Conservation (phyloP, 2,329 filamentous ascomycete species). For the Neofusicoccum laricinum region DNA sequence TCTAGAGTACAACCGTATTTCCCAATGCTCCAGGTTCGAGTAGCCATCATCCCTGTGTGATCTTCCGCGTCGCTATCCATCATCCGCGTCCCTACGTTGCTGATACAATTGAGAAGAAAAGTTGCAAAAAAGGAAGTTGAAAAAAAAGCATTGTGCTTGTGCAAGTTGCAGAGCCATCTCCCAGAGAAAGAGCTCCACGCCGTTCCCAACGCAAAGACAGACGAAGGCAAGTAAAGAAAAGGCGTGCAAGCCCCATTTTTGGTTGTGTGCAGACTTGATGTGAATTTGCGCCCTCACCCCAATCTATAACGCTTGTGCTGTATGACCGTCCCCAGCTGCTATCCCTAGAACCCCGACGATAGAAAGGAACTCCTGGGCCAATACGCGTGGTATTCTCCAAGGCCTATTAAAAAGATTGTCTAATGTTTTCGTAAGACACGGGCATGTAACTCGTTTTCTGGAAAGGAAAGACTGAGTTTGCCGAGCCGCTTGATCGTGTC, state of each 20-base stretch:
- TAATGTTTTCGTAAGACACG: constrained; percentile 12
- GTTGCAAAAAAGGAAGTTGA: background rate
- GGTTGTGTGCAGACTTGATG: constrained; percentile 6
- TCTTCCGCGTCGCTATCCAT: constrained; percentile 10
- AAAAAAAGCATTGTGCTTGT: background rate
- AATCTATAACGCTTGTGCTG: constrained; percentile 10
- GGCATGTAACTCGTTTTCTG: constrained; percentile 6
- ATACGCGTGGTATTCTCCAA: constrained; percentile 7
- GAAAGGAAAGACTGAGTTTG: background rate
- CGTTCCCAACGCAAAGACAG: background rate
- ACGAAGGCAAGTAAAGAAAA: background rate
- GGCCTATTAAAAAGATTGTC: constrained; percentile 12
- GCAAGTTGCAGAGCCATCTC: constrained; percentile 3
- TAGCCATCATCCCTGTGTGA: background rate
- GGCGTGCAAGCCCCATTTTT: background rate
- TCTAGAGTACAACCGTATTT: constrained; percentile 8
- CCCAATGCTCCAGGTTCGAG: constrained; percentile 4
- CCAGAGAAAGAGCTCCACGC: constrained; percentile 4
- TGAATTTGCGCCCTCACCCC: constrained; percentile 11
- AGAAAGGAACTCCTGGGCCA: constrained; percentile 4
- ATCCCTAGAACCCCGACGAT: constrained; percentile 10
- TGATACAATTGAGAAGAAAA: constrained; percentile 2
- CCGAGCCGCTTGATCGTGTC: background rate
- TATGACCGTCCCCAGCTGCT: constrained; percentile 4
- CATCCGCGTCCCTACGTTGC: constrained; percentile 9